These are phyloP conservation scores for Geosiphon pyriformis DNA, from an alignment of 192 early-diverging fungal genomes.

Conservation along the genomic window DNA sequence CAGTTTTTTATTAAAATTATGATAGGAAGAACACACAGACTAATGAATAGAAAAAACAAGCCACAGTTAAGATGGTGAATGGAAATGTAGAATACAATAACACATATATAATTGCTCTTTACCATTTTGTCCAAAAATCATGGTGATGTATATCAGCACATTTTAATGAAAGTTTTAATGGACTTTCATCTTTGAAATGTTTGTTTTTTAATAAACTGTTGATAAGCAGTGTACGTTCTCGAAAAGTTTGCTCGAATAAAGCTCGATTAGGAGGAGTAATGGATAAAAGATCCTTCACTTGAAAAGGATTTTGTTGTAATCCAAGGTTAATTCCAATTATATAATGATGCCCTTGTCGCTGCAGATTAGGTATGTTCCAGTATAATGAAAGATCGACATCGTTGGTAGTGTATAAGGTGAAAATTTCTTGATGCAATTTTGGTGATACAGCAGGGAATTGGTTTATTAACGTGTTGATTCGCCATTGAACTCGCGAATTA, in stretches of 20 bases:
- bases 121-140: constrained; percentile 44
- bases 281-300: constrained; percentile 42
- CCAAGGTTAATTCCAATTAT: constrained; percentile 89
- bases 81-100: neutral
- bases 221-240: constrained; percentile 59
- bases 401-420: constrained; percentile 82
- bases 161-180: constrained; percentile 55
- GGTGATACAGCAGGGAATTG: constrained; percentile 66
- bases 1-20: constrained; percentile 59
- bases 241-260: constrained; percentile 63
- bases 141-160: constrained; percentile 38
- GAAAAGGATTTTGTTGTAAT: constrained; percentile 67
- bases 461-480: constrained; percentile 51
- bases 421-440: constrained; percentile 51
- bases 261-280: constrained; percentile 45
- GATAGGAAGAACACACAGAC: constrained; percentile 54
- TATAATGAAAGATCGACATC: constrained; percentile 85
- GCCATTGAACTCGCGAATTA: constrained; percentile 70
- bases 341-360: constrained; percentile 76
- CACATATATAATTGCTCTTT: too few relatives aligned
- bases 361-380: constrained; percentile 59
- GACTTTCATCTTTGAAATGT: constrained; percentile 62
- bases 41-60: constrained; percentile 21
- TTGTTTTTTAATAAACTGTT: constrained; percentile 57
- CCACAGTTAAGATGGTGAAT: constrained; percentile 5